Base-by-base conservation (phyloP, 768 basidiomycete species). In the Lyophyllum decastes region DNA sequence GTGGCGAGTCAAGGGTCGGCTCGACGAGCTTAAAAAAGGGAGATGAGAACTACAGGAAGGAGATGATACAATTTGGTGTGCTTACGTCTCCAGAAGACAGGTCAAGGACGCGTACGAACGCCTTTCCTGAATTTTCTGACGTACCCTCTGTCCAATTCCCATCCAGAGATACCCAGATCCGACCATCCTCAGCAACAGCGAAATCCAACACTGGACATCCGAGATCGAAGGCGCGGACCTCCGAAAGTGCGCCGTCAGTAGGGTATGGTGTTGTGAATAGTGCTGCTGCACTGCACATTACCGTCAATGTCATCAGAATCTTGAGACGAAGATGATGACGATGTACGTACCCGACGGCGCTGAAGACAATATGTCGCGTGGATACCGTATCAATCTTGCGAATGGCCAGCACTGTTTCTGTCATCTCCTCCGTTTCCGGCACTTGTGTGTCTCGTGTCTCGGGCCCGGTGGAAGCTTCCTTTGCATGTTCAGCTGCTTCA, bases 281-380 rank as follows among this genome's bases (percentile, higher is more conserved):
- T 0, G 90, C 89, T 1, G 87, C 85, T 2, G 84, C 82, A 19
- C 92, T 93, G 66, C 33, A 58, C 24, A 54, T 48, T 40, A 24
- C 52, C 43, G 47, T 47, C 41, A 51, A 26, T 16, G 49, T 54
- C 38, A 49, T 52, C 30, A 52, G 38, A 10, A 34, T n/a, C 6
- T 45, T 27, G 35, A 30, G n/a, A 44, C 30, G n/a, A 21, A n/a
- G n/a, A n/a, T n/a, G 9, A 16, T 4, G 27, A 19, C 9, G 43
- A 14, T 8, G 33, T n/a, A 30, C 86, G 46, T 64, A 94, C 92
- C 92, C 92, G 52, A 90, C 78, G 5, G 79, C 89, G 57, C 77
- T 87, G 68, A 93, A 94, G 5, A 92, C 58, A 14, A 92, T 61
- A 59, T 78, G 71, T 4, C 67, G 70, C 2, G 75, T 69, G 7